Percentiles rank a stretch among this genome's conserved stretches.
Evolutionary conservation across 768 basidiomycete species (phyloP).

Genomic region (Tricholoma furcatifolium): DNA sequence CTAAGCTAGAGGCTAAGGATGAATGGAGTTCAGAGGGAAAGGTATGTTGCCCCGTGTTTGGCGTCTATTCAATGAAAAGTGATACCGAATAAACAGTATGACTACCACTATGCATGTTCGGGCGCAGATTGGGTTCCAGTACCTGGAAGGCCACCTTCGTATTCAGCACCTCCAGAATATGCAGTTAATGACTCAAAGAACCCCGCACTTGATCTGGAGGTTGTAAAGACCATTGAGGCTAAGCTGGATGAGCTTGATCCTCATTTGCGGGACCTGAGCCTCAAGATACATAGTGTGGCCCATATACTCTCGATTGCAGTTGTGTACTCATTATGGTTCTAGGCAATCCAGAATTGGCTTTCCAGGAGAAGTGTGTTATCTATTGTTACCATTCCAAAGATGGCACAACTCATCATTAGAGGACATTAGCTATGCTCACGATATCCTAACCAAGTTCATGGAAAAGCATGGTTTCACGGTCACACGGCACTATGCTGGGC

Average conservation of each 20-base stretch:
- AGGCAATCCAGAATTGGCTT: constrained; percentile 69
- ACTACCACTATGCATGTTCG: constrained; percentile 2
- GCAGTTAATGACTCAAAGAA: constrained; percentile 8
- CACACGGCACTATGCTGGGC: constrained; percentile 65
- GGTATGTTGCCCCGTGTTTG: constrained; percentile 7
- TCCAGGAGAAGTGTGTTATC: constrained; percentile 52
- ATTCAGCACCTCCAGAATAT: constrained; percentile 23
- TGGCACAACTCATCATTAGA: neutral
- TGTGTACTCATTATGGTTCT: constrained; percentile 5
- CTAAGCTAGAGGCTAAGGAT: neutral
- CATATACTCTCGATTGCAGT: neutral
- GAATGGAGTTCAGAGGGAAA: neutral
- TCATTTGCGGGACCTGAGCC: constrained; percentile 61
- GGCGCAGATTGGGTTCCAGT: constrained; percentile 25
- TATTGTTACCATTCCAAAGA: constrained; percentile 27
- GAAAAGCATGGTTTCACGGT: constrained; percentile 65
- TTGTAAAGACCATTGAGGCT: constrained; percentile 52
- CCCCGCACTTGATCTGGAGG: constrained; percentile 28
- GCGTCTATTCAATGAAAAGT: too few species aligned
- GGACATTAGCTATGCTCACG: constrained; percentile 50
- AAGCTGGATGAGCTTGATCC: constrained; percentile 50
- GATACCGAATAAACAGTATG: neutral
- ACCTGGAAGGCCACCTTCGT: constrained; percentile 40
- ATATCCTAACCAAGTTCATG: constrained; percentile 68
- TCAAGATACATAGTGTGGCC: constrained; percentile 67